Conservation (phyloP, 2,329 filamentous ascomycete species). For the Colletotrichum cordylinicola region DNA sequence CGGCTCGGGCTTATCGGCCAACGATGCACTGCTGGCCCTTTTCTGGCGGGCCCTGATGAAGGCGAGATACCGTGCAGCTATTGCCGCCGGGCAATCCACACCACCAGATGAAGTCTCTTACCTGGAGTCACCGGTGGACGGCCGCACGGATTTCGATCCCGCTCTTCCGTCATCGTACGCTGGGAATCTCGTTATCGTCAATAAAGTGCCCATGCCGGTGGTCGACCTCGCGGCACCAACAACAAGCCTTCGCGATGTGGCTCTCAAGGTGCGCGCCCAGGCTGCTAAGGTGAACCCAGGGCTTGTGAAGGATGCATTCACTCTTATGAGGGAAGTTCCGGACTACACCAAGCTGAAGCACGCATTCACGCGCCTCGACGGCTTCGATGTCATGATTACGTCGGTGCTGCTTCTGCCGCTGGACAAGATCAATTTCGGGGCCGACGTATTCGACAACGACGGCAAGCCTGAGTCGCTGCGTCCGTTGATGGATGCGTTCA, state of each 20-base stretch:
- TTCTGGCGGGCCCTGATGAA: constrained; percentile 42
- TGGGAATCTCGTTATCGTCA: constrained; percentile 32
- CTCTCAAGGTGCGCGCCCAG: constrained; percentile 28
- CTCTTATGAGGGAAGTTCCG: constrained; percentile 28
- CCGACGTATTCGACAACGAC: constrained; percentile 28
- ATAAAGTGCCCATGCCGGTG: constrained; percentile 28
- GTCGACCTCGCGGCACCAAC: constrained; percentile 30
- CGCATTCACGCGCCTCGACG: constrained; percentile 31
- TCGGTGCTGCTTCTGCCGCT: constrained; percentile 34
- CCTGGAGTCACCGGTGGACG: constrained; percentile 38
- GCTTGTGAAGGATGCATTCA: constrained; percentile 33
- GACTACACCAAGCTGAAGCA: constrained; percentile 29
- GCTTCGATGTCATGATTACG: constrained; percentile 33
- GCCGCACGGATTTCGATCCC: constrained; percentile 33
- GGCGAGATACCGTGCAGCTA: constrained; percentile 37
- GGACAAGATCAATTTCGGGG: constrained; percentile 32
- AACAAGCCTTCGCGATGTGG: constrained; percentile 30
- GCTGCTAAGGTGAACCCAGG: constrained; percentile 28
- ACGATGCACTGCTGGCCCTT: constrained; percentile 44
- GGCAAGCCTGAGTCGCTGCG: constrained; percentile 32
- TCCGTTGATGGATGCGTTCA: constrained; percentile 30
- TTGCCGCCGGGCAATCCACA: constrained; percentile 22
- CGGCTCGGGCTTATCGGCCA: constrained; percentile 34
- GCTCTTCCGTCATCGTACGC: constrained; percentile 33
- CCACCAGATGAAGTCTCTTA: constrained; percentile 32